Conservation (phyloP, 768 basidiomycete genomes). For the Coprinellus aureogranulatus region DNA sequence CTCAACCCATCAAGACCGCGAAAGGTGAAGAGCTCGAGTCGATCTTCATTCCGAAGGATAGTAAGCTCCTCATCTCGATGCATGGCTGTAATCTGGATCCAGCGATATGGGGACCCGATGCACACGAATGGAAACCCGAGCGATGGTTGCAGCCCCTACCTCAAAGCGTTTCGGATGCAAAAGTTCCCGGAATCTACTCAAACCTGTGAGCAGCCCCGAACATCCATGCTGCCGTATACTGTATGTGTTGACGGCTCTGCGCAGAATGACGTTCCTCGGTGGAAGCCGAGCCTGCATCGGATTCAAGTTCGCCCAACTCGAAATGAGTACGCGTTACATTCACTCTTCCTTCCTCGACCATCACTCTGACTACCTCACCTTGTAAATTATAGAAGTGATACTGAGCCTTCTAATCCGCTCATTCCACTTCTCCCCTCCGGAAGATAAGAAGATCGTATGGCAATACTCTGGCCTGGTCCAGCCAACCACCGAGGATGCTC, state of each 20-base stretch:
- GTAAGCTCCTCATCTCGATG: conserved; percentile 16
- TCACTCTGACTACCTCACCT: too few relatives aligned
- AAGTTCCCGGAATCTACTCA: conserved; percentile 43
- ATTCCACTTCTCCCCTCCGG: too few relatives aligned
- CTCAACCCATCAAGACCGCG: conserved; percentile 19
- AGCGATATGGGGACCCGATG: conserved; percentile 29
- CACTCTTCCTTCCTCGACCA: too few relatives aligned
- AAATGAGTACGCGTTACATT: conserved; percentile 48
- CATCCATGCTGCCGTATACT: neutral
- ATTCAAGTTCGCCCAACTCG: conserved; percentile 54
- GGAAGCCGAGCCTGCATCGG: conserved; percentile 27
- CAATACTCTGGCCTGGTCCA: too few relatives aligned
- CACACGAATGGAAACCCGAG: conserved; percentile 47
- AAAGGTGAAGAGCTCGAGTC: conserved; percentile 24
- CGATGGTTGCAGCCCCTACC: conserved; percentile 39
- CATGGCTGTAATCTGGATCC: conserved; percentile 6
- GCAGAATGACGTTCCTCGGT: conserved; percentile 19
- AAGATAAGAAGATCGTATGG: too few relatives aligned
- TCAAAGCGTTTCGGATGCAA: conserved; percentile 27
- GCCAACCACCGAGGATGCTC: too few relatives aligned
- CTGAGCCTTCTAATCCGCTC: too few relatives aligned
- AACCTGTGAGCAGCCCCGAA: conserved; percentile 26
- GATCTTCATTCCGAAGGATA: conserved; percentile 36
- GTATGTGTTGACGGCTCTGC: conserved; percentile 19
- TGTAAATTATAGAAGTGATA: too few relatives aligned